phyloP scores from a whole-genome alignment of 2,329 filamentous ascomycete species.

The Claviceps sp. region DNA sequence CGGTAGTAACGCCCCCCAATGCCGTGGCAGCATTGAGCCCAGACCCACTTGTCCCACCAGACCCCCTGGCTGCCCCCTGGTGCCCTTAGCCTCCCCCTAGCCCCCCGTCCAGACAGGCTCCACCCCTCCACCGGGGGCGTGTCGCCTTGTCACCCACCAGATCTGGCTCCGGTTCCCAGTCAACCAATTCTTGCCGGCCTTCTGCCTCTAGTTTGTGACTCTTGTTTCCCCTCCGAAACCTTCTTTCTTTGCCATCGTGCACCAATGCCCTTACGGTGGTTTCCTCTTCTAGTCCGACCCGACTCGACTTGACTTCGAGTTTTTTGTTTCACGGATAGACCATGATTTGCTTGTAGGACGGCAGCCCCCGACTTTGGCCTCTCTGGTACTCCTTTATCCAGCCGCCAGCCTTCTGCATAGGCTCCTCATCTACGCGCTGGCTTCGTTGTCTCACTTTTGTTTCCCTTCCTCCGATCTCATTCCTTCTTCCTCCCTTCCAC shows the following conservation, averaged over 20 bases:
- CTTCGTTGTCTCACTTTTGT: conserved; percentile 10
- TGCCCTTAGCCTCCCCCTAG: neutral
- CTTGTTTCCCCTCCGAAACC: neutral
- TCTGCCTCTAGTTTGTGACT: neutral
- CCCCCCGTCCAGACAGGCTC: neutral
- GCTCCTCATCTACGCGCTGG: conserved; percentile 9
- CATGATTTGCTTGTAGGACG: conserved; percentile 5
- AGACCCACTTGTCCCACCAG: neutral
- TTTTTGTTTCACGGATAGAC: neutral
- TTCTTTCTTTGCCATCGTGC: neutral
- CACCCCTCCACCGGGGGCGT: neutral
- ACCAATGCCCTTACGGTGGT: neutral
- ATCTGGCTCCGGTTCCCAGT: conserved; percentile 1
- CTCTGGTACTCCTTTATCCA: neutral
- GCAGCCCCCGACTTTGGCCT: conserved; percentile 2
- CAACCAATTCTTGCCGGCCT: conserved; percentile 1
- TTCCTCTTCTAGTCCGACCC: neutral
- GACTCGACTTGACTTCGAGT: neutral
- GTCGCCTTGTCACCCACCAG: conserved; percentile 1
- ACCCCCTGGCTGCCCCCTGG: neutral
- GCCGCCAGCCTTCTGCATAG: conserved; percentile 9
- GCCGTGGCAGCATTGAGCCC: neutral
- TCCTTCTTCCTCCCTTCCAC: conserved; percentile 13
- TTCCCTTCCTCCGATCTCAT: conserved; percentile 10
- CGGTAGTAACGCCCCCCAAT: no score